phyloP scores from a whole-genome alignment of 2,329 filamentous ascomycete genomes.

The Emmonsia crescens region DNA sequence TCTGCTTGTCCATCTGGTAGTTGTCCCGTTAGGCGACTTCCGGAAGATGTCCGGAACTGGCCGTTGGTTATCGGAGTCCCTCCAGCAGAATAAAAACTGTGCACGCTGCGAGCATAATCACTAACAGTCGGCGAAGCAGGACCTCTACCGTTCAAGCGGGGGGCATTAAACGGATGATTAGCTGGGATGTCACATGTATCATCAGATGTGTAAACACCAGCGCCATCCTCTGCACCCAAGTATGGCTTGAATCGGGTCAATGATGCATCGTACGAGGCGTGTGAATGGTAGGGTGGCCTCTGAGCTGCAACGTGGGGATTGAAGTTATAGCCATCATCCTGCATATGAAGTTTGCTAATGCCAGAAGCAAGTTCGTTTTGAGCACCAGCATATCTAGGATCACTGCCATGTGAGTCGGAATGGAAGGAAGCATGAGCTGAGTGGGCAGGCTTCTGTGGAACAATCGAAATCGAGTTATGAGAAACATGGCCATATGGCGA shows the following conservation, averaged over 20 bases:
- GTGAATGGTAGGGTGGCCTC: slow-evolving; percentile 22
- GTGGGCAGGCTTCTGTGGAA: slow-evolving; percentile 25
- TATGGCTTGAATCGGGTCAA: slow-evolving; percentile 35
- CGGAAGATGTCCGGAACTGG: slow-evolving; percentile 36
- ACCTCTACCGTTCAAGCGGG: slow-evolving; percentile 35
- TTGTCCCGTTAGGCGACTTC: slow-evolving; percentile 27
- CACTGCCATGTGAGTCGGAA: slow-evolving; percentile 28
- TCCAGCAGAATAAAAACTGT: slow-evolving; percentile 36
- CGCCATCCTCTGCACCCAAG: slow-evolving; percentile 18
- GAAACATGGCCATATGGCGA: slow-evolving; percentile 24
- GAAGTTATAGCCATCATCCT: slow-evolving; percentile 22
- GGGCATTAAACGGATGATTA: slow-evolving; percentile 27
- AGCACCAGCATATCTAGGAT: slow-evolving; percentile 19
- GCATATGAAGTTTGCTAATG: slow-evolving; percentile 27
- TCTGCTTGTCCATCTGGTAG: slow-evolving; percentile 34
- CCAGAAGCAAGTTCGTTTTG: slow-evolving; percentile 23
- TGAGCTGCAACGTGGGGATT: slow-evolving; percentile 21
- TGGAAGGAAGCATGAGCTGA: slow-evolving; percentile 30
- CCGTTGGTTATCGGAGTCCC: slow-evolving; percentile 29
- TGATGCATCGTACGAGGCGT: slow-evolving; percentile 37
- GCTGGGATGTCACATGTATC: slow-evolving; percentile 22
- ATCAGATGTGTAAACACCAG: slow-evolving; percentile 15
- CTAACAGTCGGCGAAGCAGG: slow-evolving; percentile 35
- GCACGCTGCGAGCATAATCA: slow-evolving; percentile 37
- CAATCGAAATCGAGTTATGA: slow-evolving; percentile 26